These are phyloP conservation scores for Phialophora tarda DNA, from an alignment of 2,329 filamentous ascomycete species.

Conservation along the genomic window DNA sequence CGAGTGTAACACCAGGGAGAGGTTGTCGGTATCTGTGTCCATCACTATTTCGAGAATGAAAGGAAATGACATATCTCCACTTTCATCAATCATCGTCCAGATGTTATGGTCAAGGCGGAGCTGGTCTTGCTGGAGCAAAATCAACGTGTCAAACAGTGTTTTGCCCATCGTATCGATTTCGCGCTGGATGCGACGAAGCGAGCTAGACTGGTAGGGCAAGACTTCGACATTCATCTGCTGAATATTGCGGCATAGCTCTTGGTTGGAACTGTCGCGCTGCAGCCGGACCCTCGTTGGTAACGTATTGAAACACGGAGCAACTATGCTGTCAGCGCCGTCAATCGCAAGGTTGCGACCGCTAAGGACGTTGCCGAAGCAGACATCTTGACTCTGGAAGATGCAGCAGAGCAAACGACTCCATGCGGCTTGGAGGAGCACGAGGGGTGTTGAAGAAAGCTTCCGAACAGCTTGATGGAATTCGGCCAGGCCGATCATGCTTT, in stretches of 20 bases:
- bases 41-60: constrained; percentile 77
- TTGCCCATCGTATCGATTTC: constrained; percentile 53
- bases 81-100: constrained; percentile 59
- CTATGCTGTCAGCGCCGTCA: constrained; percentile 69
- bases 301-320: constrained; percentile 94
- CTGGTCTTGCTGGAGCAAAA: constrained; percentile 74
- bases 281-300: constrained; percentile 71
- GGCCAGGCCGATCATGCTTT: constrained; percentile 8
- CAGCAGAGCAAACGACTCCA: constrained; percentile 71
- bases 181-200: constrained; percentile 72
- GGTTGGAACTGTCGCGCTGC: constrained; percentile 55
- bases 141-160: constrained; percentile 76
- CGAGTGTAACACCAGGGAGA: constrained; percentile 69
- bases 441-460: constrained; percentile 63
- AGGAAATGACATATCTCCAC: constrained; percentile 67
- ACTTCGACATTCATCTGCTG: constrained; percentile 67
- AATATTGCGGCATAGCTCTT: constrained; percentile 64
- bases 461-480: constrained; percentile 48
- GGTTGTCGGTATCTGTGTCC: constrained; percentile 54
- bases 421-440: constrained; percentile 72
- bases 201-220: constrained; percentile 73
- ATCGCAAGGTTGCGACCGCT: constrained; percentile 74
- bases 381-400: constrained; percentile 63
- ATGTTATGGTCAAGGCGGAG: constrained; percentile 52
- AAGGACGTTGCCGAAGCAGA: constrained; percentile 88